Percentiles rank a stretch among this genome's conserved stretches.
Evolutionary conservation across 257 asterid species (phyloP).

Genomic region (Echium plantagineum): DNA sequence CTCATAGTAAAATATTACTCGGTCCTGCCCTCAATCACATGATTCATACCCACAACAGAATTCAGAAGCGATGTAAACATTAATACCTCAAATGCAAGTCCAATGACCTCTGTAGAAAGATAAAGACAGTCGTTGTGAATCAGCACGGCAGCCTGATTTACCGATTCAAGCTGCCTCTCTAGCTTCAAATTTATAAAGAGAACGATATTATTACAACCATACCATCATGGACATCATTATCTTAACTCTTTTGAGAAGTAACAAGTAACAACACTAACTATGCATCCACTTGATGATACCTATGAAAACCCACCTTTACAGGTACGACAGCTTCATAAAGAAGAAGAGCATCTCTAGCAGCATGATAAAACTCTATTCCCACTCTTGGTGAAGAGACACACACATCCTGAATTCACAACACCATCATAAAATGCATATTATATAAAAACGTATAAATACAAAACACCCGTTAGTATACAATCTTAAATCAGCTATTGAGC

Average conservation of each 20-base stretch:
- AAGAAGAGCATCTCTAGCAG: slow-evolving; percentile 73
- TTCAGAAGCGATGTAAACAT: background rate
- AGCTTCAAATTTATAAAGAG: slow-evolving; percentile 44
- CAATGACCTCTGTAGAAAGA: slow-evolving; percentile 89
- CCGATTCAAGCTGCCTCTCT: slow-evolving; percentile 80
- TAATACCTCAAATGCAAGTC: slow-evolving; percentile 85
- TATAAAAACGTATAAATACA: background rate
- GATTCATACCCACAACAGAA: background rate
- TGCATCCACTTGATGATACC: background rate
- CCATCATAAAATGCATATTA: slow-evolving; percentile 13
- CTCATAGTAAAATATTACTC: too few relatives aligned
- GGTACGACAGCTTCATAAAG: slow-evolving; percentile 90
- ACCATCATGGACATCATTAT: background rate
- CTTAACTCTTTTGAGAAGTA: background rate
- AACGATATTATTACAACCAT: slow-evolving; percentile 11
- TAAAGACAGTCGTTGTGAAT: slow-evolving; percentile 90
- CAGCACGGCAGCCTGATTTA: slow-evolving; percentile 87
- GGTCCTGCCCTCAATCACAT: too few relatives aligned
- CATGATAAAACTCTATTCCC: slow-evolving; percentile 72
- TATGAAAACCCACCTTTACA: slow-evolving; percentile 63
- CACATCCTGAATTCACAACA: slow-evolving; percentile 52
- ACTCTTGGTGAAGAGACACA: slow-evolving; percentile 81
- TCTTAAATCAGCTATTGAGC: too few relatives aligned
- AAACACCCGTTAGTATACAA: too few relatives aligned
- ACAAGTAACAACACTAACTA: background rate